phyloP scores from a whole-genome alignment of 306 rosid species.

The Begonia fuchsioides region DNA sequence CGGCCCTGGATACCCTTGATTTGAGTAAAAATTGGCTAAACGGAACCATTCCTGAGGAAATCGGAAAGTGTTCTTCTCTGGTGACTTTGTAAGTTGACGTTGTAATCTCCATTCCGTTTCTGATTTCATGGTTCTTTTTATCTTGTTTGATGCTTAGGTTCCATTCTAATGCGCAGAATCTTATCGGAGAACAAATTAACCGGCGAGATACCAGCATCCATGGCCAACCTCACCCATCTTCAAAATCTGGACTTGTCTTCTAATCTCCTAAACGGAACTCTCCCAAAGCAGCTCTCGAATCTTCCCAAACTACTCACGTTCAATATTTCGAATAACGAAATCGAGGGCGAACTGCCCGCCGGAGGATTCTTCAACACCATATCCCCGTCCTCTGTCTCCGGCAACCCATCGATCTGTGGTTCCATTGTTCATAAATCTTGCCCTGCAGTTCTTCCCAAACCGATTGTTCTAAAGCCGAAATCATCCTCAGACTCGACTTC shows the following conservation, averaged over 20 bases:
- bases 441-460: conserved; percentile 81
- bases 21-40: conserved; percentile 56
- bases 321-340: conserved; percentile 87
- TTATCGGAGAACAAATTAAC: conserved; percentile 49
- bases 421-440: conserved; percentile 72
- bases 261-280: conserved; percentile 57
- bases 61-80: conserved; percentile 60
- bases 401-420: conserved; percentile 88
- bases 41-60: conserved; percentile 64
- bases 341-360: conserved; percentile 80
- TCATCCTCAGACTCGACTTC: conserved; percentile 44
- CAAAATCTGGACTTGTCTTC: conserved; percentile 68
- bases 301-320: conserved; percentile 68
- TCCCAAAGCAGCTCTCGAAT: conserved; percentile 81
- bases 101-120: background rate
- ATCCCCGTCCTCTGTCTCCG: conserved; percentile 49
- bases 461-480: conserved; percentile 92
- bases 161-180: conserved; percentile 32
- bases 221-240: conserved; percentile 55
- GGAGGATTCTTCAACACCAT: conserved; percentile 92
- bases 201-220: conserved; percentile 58
- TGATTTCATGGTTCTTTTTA: background rate
- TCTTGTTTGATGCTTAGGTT: background rate
- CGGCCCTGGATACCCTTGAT: conserved; percentile 45
- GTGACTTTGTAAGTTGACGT: conserved; percentile 53